Evolutionary conservation across 2,329 filamentous ascomycete species (phyloP).

Genomic region (Seiridium unicorne): DNA sequence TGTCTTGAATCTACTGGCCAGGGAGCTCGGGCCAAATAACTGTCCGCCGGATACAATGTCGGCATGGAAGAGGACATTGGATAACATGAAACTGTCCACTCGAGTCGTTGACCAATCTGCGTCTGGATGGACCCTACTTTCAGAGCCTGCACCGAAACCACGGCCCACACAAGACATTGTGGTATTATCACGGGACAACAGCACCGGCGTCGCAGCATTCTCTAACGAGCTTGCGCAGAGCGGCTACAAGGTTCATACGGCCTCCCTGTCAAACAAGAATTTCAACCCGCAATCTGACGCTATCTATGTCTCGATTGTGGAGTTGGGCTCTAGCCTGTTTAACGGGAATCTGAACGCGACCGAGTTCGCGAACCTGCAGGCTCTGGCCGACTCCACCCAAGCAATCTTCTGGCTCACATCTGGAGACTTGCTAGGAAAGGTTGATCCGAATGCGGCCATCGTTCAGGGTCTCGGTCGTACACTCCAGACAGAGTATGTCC

Average conservation of each 20-base stretch:
- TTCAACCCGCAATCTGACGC: constrained; percentile 9
- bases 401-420: constrained; percentile 14
- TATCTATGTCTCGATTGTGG: constrained; percentile 13
- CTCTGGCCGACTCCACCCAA: constrained; percentile 8
- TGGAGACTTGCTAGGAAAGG: constrained; percentile 10
- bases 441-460: constrained; percentile 10
- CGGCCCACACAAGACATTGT: constrained; percentile 8
- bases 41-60: neutral
- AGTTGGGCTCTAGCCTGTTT: constrained; percentile 11
- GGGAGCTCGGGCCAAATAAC: neutral
- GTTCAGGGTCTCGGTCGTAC: constrained; percentile 12
- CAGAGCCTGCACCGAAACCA: constrained; percentile 1
- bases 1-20: neutral
- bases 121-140: constrained; percentile 11
- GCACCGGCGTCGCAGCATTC: constrained; percentile 5
- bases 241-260: constrained; percentile 8
- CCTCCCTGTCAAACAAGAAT: constrained; percentile 10
- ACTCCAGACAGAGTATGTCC: constrained; percentile 10
- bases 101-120: constrained; percentile 5
- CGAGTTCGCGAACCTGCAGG: constrained; percentile 10
- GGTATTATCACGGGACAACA: constrained; percentile 11
- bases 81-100: neutral
- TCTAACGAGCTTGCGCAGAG: constrained; percentile 7
- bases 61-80: constrained; percentile 6
- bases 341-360: constrained; percentile 12